Evolutionary conservation across 2,329 filamentous ascomycete species (phyloP).

Genomic region (Pseudomassariella vexata): DNA sequence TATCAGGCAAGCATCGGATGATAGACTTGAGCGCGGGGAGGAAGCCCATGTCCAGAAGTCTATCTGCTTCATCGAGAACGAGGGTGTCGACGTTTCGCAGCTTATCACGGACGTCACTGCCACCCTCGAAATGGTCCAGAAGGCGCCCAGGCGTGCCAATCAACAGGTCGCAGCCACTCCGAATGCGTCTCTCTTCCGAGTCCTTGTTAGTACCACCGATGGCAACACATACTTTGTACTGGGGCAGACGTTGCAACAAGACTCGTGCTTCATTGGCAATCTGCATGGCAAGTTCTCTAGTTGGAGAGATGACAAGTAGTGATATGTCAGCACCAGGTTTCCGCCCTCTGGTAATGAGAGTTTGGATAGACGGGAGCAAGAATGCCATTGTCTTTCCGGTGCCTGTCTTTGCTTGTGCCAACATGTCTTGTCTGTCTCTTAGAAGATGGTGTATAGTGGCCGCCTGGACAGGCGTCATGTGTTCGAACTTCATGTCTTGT

Average conservation of each 20-base stretch:
- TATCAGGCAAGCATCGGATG: conserved; percentile 61
- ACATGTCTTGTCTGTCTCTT: conserved; percentile 39
- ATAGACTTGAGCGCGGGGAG: conserved; percentile 75
- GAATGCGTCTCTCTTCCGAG: conserved; percentile 63
- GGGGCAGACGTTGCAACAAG: conserved; percentile 64
- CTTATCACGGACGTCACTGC: conserved; percentile 59
- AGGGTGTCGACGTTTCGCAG: conserved; percentile 68
- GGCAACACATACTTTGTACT: conserved; percentile 70
- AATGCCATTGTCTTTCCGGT: conserved; percentile 86
- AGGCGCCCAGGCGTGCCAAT: conserved; percentile 77
- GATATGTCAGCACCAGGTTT: conserved; percentile 38
- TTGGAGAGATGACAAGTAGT: conserved; percentile 63
- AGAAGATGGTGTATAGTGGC: conserved; percentile 43
- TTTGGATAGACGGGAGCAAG: conserved; percentile 76
- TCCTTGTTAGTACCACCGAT: conserved; percentile 77
- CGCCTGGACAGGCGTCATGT: conserved; percentile 52
- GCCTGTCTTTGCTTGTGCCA: conserved; percentile 82
- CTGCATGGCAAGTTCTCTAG: conserved; percentile 64
- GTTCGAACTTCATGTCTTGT: conserved; percentile 41
- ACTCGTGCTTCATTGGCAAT: conserved; percentile 66
- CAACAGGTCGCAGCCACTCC: conserved; percentile 70
- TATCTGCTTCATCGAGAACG: conserved; percentile 78
- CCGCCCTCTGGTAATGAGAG: conserved; percentile 49
- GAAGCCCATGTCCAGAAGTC: conserved; percentile 80
- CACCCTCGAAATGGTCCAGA: conserved; percentile 71